Conservation (phyloP, 345 rosid genomes). For the Draba incana region DNA sequence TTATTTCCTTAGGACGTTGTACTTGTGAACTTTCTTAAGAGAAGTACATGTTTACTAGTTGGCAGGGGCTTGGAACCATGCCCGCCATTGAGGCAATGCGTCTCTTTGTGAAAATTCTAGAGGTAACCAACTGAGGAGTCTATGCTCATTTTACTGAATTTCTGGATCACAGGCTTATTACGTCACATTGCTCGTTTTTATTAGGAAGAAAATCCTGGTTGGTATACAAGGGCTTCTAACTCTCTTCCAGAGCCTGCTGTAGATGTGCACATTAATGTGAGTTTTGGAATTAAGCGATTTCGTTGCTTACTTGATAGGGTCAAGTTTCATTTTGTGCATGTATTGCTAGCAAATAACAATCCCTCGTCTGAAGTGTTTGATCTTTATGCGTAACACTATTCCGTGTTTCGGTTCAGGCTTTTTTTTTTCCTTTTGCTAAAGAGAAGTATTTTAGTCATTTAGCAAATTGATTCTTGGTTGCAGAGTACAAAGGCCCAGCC, state of each 20-base stretch:
- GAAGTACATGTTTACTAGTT: conserved; percentile 55
- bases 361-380: neutral
- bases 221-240: conserved; percentile 77
- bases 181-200: conserved; percentile 5
- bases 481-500: conserved; percentile 58
- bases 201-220: conserved; percentile 87
- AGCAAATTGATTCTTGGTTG: conserved; percentile 35
- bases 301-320: neutral
- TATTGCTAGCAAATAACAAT: neutral
- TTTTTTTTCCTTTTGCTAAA: conserved; percentile 8
- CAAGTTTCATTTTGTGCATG: conserved; percentile 7
- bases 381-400: conserved; percentile 14
- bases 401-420: neutral
- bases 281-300: conserved; percentile 28
- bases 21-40: conserved; percentile 19
- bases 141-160: conserved; percentile 12
- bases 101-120: conserved; percentile 91
- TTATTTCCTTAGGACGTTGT: neutral
- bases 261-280: conserved; percentile 66
- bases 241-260: conserved; percentile 55
- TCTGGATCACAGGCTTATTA: conserved; percentile 9
- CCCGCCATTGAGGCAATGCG: conserved; percentile 94
- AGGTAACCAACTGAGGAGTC: conserved; percentile 48
- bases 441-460: conserved; percentile 5
- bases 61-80: conserved; percentile 96